Base-by-base conservation (phyloP, 768 basidiomycete species). In the Leccinum variicolor region DNA sequence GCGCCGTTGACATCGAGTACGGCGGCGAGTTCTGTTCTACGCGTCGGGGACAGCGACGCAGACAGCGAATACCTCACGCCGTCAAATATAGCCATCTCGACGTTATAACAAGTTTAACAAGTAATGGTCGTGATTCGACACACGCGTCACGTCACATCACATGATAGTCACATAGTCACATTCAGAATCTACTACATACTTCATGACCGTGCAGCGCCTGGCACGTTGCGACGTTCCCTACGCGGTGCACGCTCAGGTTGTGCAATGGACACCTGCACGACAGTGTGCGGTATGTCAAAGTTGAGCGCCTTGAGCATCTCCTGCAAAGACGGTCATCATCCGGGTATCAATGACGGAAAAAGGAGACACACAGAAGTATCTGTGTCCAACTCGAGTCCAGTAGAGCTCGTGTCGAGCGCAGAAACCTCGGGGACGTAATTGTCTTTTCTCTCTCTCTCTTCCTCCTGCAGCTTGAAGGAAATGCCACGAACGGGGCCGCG, bases 401-500 rank as follows among this genome's bases (percentile, higher is more conserved):
- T 82, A 5, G 77, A 77, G 57, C 82, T 78, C 58, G 84, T 86
- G 75, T 95, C 91, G 63, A 99, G 90, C 41, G 97, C 97, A 53
- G 97, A 99, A 39, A 97, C 87, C 72, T 98, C 97, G 62, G 97
- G 97, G 54, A 98, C 96, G 76, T 92, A 98, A 83, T 98, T 95
- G 75, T 99, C 97, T 84, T 98, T 98, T 69, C 96, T 81, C 79
- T 99, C 97, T 61, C 97, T 85, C 80, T 99, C 97, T 78, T 99
- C 97, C 73, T 98, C 97, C 76, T 99, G 97, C 67, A 99, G 90
- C 79, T 98, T 97, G 93, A 98, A 99, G 56, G 97, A 98, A 75
- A 99, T 99, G 68, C 97, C 97, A 64, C 94, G 93, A 63, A 99
- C 97, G 69, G 97, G 97, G 3, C 97, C 97, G 59, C 87, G 87